A percentile compares a stretch with the other conserved stretches of the same genome.
Conservation (phyloP, 352 stramenopile genomes). For the Globisporangium apiculatum region DNA sequence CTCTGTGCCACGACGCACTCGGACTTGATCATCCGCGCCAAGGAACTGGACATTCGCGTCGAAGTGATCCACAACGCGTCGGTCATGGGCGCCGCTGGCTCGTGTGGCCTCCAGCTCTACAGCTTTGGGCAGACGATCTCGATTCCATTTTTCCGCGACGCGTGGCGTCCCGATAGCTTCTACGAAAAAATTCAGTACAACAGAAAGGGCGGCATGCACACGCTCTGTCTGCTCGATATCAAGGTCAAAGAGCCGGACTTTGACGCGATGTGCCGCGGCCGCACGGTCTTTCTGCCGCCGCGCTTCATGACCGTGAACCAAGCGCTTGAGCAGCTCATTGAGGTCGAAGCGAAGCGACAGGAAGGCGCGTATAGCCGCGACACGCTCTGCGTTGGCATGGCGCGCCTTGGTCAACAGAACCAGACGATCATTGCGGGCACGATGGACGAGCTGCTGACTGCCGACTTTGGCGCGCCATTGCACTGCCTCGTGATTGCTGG, state of each 20-base stretch:
- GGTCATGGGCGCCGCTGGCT: conserved; percentile 95
- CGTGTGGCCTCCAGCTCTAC: conserved; percentile 97
- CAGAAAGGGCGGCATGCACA: conserved; percentile 94
- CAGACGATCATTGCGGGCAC: conserved; percentile 94
- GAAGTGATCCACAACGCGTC: conserved; percentile 98
- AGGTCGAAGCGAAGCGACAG: conserved; percentile 86
- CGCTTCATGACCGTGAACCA: conserved; percentile 98
- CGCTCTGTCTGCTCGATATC: conserved; percentile 97
- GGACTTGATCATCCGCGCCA: conserved; percentile 95
- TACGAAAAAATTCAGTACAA: conserved; percentile 99
- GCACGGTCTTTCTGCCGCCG: conserved; percentile 91
- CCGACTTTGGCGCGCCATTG: conserved; percentile 95
- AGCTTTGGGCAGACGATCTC: conserved; percentile 98
- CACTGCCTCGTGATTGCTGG: conserved; percentile 96
- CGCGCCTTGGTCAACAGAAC: conserved; percentile 90
- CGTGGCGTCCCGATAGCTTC: conserved; percentile 96
- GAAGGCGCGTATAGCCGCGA: conserved; percentile 85
- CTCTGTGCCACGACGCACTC: conserved; percentile 98
- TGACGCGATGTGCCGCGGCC: conserved; percentile 92
- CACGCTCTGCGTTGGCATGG: conserved; percentile 90
- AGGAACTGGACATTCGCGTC: conserved; percentile 90
- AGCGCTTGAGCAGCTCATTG: conserved; percentile 93
- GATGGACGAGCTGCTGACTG: conserved; percentile 89
- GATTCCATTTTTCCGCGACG: conserved; percentile 95
- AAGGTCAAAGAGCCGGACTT: conserved; percentile 99